Conservation (phyloP, 2,329 filamentous ascomycete species). For the Fusarium brachygibbosum region DNA sequence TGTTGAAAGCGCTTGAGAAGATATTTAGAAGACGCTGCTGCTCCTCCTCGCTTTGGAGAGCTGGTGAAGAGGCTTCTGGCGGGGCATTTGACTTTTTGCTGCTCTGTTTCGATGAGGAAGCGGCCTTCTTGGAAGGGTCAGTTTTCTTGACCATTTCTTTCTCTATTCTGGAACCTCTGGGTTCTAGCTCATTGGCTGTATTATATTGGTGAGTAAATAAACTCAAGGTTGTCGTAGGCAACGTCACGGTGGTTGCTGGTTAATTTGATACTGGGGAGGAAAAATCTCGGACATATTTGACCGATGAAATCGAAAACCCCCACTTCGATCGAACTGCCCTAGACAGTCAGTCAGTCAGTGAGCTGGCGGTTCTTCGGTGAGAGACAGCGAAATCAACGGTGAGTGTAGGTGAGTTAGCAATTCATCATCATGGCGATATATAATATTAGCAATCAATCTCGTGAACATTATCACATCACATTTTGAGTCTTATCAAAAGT, state of each 20-base stretch:
- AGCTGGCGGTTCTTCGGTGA: conserved; percentile 21
- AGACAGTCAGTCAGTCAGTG: background rate
- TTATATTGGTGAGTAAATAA: conserved; percentile 2
- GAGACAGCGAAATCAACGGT: conserved; percentile 1
- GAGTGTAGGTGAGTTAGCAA: conserved; percentile 9
- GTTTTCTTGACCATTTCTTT: conserved; percentile 47
- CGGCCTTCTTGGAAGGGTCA: conserved; percentile 41
- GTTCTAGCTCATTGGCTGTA: conserved; percentile 14
- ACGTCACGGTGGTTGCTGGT: conserved; percentile 7
- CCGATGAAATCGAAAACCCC: conserved; percentile 27
- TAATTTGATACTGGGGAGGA: conserved; percentile 16
- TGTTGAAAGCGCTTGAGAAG: conserved; percentile 75
- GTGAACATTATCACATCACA: conserved; percentile 31
- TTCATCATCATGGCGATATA: background rate
- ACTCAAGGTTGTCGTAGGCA: conserved; percentile 13
- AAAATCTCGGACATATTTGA: conserved; percentile 28
- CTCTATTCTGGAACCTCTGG: conserved; percentile 9
- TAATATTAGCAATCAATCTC: conserved; percentile 25
- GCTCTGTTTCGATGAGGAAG: conserved; percentile 35
- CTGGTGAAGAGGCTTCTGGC: conserved; percentile 27
- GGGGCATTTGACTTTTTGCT: conserved; percentile 36
- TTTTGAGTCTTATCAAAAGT: background rate
- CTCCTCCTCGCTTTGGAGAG: conserved; percentile 40
- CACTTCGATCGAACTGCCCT: conserved; percentile 33
- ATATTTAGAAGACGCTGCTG: conserved; percentile 81